Percentiles rank a stretch among this genome's conserved stretches.
phyloP scores from a whole-genome alignment of 352 stramenopile species.

The Globisporangium barbulae region DNA sequence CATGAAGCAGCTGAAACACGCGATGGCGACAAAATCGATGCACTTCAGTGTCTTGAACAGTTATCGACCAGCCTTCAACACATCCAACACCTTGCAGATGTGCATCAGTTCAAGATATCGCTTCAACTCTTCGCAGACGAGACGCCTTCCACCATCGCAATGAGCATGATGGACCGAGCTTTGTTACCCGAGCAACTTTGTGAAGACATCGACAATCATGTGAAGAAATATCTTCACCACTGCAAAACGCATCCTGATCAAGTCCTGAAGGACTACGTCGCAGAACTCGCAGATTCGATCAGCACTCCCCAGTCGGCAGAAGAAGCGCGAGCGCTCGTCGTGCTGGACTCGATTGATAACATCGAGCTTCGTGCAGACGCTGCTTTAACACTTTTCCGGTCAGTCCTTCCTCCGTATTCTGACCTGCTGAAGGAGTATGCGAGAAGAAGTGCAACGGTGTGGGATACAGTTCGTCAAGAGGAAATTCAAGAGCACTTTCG shows the following conservation, averaged over 20 bases:
- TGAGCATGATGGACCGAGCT: conserved; percentile 70
- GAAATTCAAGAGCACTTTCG: conserved; percentile 60
- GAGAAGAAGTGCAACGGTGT: conserved; percentile 23
- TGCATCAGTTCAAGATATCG: conserved; percentile 59
- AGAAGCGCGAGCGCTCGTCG: conserved; percentile 27
- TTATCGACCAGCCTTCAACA: conserved; percentile 44
- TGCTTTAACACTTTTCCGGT: conserved; percentile 34
- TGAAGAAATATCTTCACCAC: conserved; percentile 42
- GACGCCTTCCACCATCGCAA: conserved; percentile 60
- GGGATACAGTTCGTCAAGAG: conserved; percentile 43
- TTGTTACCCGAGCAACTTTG: conserved; percentile 29
- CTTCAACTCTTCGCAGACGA: conserved; percentile 51
- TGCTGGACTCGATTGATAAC: conserved; percentile 34
- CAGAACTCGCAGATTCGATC: conserved; percentile 37
- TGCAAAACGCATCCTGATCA: conserved; percentile 34
- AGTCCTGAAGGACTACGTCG: conserved; percentile 47
- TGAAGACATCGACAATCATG: conserved; percentile 39
- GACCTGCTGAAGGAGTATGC: conserved; percentile 43
- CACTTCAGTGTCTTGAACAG: conserved; percentile 27
- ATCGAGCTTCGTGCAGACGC: conserved; percentile 28
- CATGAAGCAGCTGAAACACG: conserved; percentile 21
- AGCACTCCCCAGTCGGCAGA: conserved; percentile 19
- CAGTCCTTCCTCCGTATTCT: conserved; percentile 55
- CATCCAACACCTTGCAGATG: conserved; percentile 40
- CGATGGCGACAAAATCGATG: conserved; percentile 12